Conservation (phyloP, 495 filamentous ascomycete genomes). For the Neurospora sp. region DNA sequence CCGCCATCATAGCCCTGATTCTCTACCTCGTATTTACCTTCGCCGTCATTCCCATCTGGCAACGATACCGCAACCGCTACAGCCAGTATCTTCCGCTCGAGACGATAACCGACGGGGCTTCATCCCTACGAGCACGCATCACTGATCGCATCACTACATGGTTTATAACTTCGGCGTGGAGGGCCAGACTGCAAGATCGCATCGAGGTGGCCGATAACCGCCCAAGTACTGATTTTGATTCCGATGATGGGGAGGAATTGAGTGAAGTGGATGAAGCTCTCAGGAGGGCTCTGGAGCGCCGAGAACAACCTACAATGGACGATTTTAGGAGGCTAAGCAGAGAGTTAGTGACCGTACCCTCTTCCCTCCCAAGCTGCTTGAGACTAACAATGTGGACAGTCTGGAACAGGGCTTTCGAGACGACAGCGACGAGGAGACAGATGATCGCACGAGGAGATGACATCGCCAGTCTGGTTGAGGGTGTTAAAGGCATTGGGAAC, state of each 20-base stretch:
- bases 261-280: conserved; percentile 57
- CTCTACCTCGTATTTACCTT: conserved; percentile 66
- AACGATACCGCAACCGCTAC: conserved; percentile 64
- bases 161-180: conserved; percentile 48
- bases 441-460: background rate
- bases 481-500: background rate
- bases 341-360: conserved; percentile 39
- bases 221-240: conserved; percentile 37
- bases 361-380: background rate
- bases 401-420: conserved; percentile 30
- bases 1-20: conserved; percentile 63
- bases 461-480: conserved; percentile 5
- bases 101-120: conserved; percentile 49
- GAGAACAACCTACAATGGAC: conserved; percentile 39
- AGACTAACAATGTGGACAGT: conserved; percentile 16
- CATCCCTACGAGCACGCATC: conserved; percentile 51
- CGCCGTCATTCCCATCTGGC: conserved; percentile 64
- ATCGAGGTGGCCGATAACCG: conserved; percentile 28
- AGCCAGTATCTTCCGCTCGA: conserved; percentile 59
- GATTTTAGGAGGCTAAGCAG: conserved; percentile 55
- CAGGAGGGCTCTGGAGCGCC: conserved; percentile 46
- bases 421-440: conserved; percentile 21
- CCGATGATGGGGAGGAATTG: conserved; percentile 51
- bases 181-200: conserved; percentile 24
- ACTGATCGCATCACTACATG: conserved; percentile 43